Base-by-base conservation (phyloP, 1,284 basidiomycete species). In the Cronartium quercuum region DNA sequence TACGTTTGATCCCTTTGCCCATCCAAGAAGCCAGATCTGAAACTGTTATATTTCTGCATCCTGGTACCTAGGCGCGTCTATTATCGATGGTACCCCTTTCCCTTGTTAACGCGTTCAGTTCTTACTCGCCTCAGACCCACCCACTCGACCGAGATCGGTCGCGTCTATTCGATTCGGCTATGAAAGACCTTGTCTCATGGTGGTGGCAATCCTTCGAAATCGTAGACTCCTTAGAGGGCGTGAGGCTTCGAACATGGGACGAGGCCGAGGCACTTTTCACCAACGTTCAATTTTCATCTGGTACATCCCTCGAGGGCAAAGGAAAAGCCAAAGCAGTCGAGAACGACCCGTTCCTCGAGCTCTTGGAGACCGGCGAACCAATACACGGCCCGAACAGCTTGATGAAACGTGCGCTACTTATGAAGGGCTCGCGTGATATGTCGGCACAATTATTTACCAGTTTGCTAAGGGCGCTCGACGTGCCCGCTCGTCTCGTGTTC, bases 391-490 rank as follows among this genome's bases (percentile, higher is more conserved):
- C 87, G 29, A 92, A 92, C 80, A 94, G 91, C 77, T 84, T 97
- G 55, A 92, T 92, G 88, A 93, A 94, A 80, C 91, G 93, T 79
- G 89, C 89, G 0, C 83, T 95, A 15, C 88, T 90, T 85, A 86
- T 86, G 75, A 85, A 84, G 73, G 96, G 94, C 2, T 91, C 90
- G 24, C 85, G 92, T 76, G 95, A 98, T 82, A 87, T 89, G 47
- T 91, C 91, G 76, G 90, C 92, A 0, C 92, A 95, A 79, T 86
- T 98, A 6, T 98, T 98, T 80, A 95, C 93, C 10, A 88, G 91
- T 0, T 84, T 97, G 0, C 94, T 93, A 80, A 86, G 96, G 18
- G 90, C 89, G 3, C 85, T 97, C 9, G 90, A 89, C 13, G 88
- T 98, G 24, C 94, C 94, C 0, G 87, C 92, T 1, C 85, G 96